These are phyloP conservation scores for Globisporangium takayamanum DNA, from an alignment of 352 stramenopile genomes.

Conservation along the genomic window DNA sequence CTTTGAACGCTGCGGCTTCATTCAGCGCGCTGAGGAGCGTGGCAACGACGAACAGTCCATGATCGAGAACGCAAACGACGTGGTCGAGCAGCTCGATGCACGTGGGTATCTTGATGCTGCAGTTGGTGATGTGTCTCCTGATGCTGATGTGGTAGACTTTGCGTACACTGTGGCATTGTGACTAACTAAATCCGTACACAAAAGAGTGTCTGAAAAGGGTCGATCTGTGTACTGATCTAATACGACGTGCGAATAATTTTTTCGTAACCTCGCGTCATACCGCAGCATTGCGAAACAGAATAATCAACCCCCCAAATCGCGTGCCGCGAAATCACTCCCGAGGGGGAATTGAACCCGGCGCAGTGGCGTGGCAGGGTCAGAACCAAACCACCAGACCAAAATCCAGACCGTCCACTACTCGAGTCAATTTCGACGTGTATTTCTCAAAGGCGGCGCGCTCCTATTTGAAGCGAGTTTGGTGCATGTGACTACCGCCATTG, in stretches of 20 bases:
- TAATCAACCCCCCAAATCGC: not conserved
- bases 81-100: not conserved
- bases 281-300: not conserved
- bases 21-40: not conserved
- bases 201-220: too few relatives aligned
- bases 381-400: slow-evolving; percentile 14
- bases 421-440: not conserved
- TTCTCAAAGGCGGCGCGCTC: slow-evolving; percentile 3
- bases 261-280: not conserved
- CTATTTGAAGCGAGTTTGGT: slow-evolving; percentile 2
- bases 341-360: slow-evolving; percentile 9
- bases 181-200: too few relatives aligned
- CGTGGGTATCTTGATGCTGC: not conserved
- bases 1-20: slow-evolving; percentile 2
- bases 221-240: too few relatives aligned
- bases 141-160: too few relatives aligned
- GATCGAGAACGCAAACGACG: not conserved
- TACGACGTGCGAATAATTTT: too few relatives aligned
- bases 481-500: not conserved
- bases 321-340: slow-evolving; percentile 2
- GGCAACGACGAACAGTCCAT: too few relatives aligned
- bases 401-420: not conserved
- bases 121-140: not conserved
- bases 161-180: too few relatives aligned
- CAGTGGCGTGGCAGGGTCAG: slow-evolving; percentile 10